Conservation (phyloP, 257 asterid genomes). For the Thymus quinquecostatus region DNA sequence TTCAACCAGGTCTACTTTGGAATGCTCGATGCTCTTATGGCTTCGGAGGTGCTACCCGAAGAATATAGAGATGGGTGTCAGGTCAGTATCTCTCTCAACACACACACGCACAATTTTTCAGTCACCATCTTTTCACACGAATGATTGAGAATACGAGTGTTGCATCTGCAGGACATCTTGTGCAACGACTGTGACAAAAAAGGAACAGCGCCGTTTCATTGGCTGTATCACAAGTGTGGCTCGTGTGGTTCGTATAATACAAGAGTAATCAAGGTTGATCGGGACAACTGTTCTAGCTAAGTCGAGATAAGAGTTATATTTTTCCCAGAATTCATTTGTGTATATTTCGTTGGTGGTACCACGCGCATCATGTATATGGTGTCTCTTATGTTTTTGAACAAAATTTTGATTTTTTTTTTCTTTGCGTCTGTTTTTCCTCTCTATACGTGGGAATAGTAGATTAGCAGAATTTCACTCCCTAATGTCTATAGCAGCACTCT, state of each 20-base stretch:
- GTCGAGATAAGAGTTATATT: not conserved
- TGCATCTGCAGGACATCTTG: constrained; percentile 62
- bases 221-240: constrained; percentile 95
- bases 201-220: constrained; percentile 86
- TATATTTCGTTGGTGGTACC: constrained; percentile 29
- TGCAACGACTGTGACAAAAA: constrained; percentile 88
- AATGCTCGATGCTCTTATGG: constrained; percentile 96
- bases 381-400: constrained; percentile 11
- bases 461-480: not conserved
- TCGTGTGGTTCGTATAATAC: constrained; percentile 85
- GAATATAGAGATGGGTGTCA: constrained; percentile 84
- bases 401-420: constrained; percentile 17
- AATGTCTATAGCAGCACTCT: not conserved
- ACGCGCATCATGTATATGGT: constrained; percentile 28
- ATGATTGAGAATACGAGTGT: not conserved
- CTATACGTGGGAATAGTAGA: constrained; percentile 21
- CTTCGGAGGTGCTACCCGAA: constrained; percentile 89
- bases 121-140: not conserved
- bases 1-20: constrained; percentile 80
- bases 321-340: constrained; percentile 25
- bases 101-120: not conserved
- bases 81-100: constrained; percentile 39
- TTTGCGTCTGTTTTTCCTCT: not conserved
- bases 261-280: constrained; percentile 83
- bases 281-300: constrained; percentile 55